phyloP scores from a whole-genome alignment of 1,284 basidiomycete species.

The Malassezia cuniculi region DNA sequence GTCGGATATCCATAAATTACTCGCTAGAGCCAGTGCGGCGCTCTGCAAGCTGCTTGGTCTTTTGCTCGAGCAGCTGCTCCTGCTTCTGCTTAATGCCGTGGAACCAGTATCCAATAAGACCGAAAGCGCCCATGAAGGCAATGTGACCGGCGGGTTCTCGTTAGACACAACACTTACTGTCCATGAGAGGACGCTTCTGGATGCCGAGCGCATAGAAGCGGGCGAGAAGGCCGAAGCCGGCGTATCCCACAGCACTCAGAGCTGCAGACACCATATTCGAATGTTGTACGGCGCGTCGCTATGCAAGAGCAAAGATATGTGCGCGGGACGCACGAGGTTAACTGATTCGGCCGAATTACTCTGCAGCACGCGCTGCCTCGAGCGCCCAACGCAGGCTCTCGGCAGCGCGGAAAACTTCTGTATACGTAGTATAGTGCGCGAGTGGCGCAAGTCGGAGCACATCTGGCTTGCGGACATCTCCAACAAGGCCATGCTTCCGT shows the following conservation, averaged over 20 bases:
- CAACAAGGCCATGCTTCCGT: conserved; percentile 26
- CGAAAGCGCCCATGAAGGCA: conserved; percentile 32
- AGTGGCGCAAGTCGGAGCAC: conserved; percentile 38
- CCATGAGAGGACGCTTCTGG: conserved; percentile 43
- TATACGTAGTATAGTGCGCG: conserved; percentile 32
- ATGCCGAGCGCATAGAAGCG: conserved; percentile 41
- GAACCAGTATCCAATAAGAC: conserved; percentile 36
- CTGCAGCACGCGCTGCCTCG: not conserved
- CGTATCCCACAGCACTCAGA: conserved; percentile 37
- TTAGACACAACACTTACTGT: conserved; percentile 24
- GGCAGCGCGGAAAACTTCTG: conserved; percentile 33
- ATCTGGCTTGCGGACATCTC: conserved; percentile 35
- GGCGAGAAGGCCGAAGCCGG: conserved; percentile 39
- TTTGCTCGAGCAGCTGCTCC: conserved; percentile 36
- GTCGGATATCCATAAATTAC: too few species aligned
- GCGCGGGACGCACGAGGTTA: not conserved
- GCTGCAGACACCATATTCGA: conserved; percentile 10
- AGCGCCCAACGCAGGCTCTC: conserved; percentile 15
- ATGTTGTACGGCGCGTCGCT: too few species aligned
- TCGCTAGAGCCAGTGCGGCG: too few species aligned
- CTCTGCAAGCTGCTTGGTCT: conserved; percentile 8
- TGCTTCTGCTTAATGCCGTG: conserved; percentile 40
- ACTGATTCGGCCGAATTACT: not conserved
- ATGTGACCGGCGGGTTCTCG: conserved; percentile 28
- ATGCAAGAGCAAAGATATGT: not conserved